These are phyloP conservation scores for Psophocarpus tetragonolobus DNA, from an alignment of 306 rosid species.

Conservation along the genomic window DNA sequence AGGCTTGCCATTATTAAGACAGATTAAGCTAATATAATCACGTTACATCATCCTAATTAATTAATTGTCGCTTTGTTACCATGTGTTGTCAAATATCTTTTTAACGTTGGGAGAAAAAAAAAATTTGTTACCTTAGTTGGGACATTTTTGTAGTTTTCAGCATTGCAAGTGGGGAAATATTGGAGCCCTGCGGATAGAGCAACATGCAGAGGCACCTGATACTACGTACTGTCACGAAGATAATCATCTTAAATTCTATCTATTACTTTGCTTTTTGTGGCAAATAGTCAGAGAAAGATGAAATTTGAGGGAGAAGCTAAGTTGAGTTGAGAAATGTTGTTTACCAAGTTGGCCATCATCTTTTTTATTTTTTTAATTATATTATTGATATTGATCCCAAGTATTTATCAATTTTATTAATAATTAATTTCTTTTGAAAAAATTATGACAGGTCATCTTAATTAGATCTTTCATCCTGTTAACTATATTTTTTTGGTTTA, in stretches of 20 bases:
- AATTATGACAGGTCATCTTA: too few species aligned
- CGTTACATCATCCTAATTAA: not conserved
- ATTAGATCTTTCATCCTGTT: too few species aligned
- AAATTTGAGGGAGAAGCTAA: conserved; percentile 54
- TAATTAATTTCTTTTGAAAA: too few species aligned
- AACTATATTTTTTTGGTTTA: too few species aligned
- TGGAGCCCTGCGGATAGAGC: conserved; percentile 37
- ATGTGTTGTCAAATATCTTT: conserved; percentile 27
- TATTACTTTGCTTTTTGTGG: conserved; percentile 52
- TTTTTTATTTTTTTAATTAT: too few species aligned
- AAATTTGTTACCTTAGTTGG: conserved; percentile 40
- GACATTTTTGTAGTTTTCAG: conserved; percentile 18
- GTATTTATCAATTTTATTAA: too few species aligned
- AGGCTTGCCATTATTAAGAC: conserved; percentile 16
- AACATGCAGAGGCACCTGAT: conserved; percentile 74
- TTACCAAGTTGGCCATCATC: not conserved
- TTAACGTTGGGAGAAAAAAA: conserved; percentile 5
- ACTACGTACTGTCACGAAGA: conserved; percentile 56
- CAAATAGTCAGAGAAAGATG: conserved; percentile 48
- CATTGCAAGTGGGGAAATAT: conserved; percentile 54
- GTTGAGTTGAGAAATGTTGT: not conserved
- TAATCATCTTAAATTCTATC: conserved; percentile 46
- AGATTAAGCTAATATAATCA: not conserved
- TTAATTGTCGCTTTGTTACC: not conserved
- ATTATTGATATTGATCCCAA: too few species aligned